phyloP scores from a whole-genome alignment of 768 basidiomycete species.

The Russula compacta region DNA sequence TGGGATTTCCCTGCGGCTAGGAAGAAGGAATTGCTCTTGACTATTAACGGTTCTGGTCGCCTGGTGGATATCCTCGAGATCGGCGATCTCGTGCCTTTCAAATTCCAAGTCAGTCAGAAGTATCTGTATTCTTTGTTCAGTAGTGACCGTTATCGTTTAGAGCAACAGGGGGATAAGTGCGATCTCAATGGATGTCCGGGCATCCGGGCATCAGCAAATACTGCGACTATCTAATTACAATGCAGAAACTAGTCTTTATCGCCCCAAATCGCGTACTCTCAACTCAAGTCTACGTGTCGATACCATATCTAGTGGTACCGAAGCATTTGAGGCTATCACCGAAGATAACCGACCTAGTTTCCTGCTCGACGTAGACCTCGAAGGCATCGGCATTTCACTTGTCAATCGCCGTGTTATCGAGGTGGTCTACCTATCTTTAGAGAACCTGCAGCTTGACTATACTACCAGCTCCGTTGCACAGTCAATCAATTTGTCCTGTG shows the following conservation, averaged over 20 bases:
- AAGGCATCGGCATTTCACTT: constrained; percentile 87
- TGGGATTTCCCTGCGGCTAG: constrained; percentile 89
- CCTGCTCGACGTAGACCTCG: constrained; percentile 63
- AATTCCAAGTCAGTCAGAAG: constrained; percentile 50
- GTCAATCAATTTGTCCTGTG: constrained; percentile 69
- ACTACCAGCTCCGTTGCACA: constrained; percentile 70
- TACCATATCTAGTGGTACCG: constrained; percentile 56
- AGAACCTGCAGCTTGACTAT: constrained; percentile 77
- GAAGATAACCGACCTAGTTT: constrained; percentile 63
- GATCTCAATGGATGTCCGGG: constrained; percentile 87
- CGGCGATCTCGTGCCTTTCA: constrained; percentile 84
- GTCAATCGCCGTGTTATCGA: constrained; percentile 83
- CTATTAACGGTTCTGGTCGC: constrained; percentile 50
- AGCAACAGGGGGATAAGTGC: constrained; percentile 47
- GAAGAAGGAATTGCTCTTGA: constrained; percentile 69
- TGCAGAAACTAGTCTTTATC: constrained; percentile 80
- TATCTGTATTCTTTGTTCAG: background rate
- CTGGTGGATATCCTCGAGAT: constrained; percentile 92
- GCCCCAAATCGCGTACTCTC: constrained; percentile 50
- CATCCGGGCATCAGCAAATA: constrained; percentile 77
- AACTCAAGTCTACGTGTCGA: constrained; percentile 53
- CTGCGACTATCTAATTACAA: constrained; percentile 83
- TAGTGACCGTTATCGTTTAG: constrained; percentile 26
- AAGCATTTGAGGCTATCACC: constrained; percentile 78
- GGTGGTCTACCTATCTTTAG: constrained; percentile 79